Conservation (phyloP, 768 basidiomycete species). For the Trametopsis cervina region DNA sequence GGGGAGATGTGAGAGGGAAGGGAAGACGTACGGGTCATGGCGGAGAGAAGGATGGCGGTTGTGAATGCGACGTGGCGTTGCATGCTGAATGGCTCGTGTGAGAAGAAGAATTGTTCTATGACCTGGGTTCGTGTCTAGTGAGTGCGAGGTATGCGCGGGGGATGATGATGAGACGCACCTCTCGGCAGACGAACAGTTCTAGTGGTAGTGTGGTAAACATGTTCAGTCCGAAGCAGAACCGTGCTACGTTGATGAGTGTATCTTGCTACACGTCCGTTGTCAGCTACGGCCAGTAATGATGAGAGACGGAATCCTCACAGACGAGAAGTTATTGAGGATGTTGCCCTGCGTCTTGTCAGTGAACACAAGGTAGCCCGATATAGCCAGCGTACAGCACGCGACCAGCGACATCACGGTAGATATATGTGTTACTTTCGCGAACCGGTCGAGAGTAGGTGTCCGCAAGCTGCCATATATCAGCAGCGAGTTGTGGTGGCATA, state of each 20-base stretch:
- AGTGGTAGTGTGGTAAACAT: conserved; percentile 98
- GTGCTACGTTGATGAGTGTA: conserved; percentile 89
- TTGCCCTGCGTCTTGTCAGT: conserved; percentile 94
- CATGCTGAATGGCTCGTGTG: conserved; percentile 73
- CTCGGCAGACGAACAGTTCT: conserved; percentile 95
- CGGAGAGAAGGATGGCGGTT: conserved; percentile 68
- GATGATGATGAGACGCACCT: conserved; percentile 57
- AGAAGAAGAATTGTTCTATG: conserved; percentile 93
- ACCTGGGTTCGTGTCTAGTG: conserved; percentile 43
- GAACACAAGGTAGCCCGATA: conserved; percentile 83
- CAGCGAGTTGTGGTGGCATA: conserved; percentile 96
- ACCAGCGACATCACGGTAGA: conserved; percentile 81
- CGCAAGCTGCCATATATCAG: conserved; percentile 91
- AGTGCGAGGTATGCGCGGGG: not conserved
- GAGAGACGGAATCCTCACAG: conserved; percentile 33
- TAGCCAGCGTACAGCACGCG: conserved; percentile 77
- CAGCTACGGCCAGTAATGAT: conserved; percentile 1
- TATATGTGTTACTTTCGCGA: conserved; percentile 87
- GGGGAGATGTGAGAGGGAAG: not conserved
- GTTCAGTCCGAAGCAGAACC: conserved; percentile 90
- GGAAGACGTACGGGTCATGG: conserved; percentile 68
- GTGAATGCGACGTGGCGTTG: conserved; percentile 91
- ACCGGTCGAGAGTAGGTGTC: conserved; percentile 92
- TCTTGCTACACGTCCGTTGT: conserved; percentile 45
- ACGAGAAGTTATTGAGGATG: conserved; percentile 90